A percentile compares a stretch with the other conserved stretches of the same genome.
Evolutionary conservation across 768 basidiomycete species (phyloP).

Genomic region (Suillus decipiens): DNA sequence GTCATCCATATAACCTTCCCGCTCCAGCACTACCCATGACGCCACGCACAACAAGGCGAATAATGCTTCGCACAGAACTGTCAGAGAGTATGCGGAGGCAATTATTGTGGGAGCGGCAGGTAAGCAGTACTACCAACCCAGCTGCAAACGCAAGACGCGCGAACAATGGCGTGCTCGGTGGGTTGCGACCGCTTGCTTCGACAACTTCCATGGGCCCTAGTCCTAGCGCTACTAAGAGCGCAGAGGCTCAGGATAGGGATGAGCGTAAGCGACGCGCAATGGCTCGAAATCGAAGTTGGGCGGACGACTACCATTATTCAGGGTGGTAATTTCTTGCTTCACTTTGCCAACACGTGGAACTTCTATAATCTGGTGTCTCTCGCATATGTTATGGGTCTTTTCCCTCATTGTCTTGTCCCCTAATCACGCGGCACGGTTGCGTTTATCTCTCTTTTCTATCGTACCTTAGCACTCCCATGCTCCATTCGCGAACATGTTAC

Average conservation of each 20-base stretch:
- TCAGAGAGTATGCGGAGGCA: constrained; percentile 83
- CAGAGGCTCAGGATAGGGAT: constrained; percentile 38
- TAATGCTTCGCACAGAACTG: constrained; percentile 84
- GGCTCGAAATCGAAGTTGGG: constrained; percentile 67
- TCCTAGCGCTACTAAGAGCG: constrained; percentile 15
- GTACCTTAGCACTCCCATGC: constrained; percentile 18
- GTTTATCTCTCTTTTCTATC: constrained; percentile 25
- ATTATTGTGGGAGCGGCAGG: constrained; percentile 77
- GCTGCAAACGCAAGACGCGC: constrained; percentile 36
- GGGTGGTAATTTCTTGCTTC: constrained; percentile 52
- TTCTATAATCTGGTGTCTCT: constrained; percentile 23
- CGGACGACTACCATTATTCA: constrained; percentile 63
- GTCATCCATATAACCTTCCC: constrained; percentile 74
- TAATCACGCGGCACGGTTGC: constrained; percentile 3
- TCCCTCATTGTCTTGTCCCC: constrained; percentile 16
- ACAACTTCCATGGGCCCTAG: constrained; percentile 20
- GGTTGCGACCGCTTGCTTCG: constrained; percentile 38
- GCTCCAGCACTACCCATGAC: constrained; percentile 67
- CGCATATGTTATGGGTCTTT: constrained; percentile 22
- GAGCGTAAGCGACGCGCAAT: constrained; percentile 47
- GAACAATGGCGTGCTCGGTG: constrained; percentile 29
- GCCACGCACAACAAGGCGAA: constrained; percentile 80
- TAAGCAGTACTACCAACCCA: constrained; percentile 52
- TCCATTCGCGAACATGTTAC: constrained; percentile 5
- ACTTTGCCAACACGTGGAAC: constrained; percentile 16